These are phyloP conservation scores for Rhizopogon salebrosus DNA, from an alignment of 768 basidiomycete species.

Conservation along the genomic window DNA sequence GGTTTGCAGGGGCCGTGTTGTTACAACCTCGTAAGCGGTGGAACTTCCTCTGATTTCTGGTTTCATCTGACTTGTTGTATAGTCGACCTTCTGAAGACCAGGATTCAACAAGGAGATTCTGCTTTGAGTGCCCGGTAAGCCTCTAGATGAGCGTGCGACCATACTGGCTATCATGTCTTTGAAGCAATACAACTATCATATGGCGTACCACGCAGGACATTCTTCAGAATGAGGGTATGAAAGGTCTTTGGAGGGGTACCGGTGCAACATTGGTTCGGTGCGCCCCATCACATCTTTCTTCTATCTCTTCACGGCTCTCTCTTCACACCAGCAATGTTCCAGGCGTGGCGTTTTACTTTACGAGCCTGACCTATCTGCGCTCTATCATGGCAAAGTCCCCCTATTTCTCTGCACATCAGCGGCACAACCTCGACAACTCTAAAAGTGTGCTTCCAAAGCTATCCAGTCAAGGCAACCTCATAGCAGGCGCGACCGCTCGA, in stretches of 20 bases:
- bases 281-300: conserved; percentile 1
- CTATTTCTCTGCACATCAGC: conserved; percentile 48
- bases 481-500: conserved; percentile 81
- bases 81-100: conserved; percentile 93
- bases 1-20: conserved; percentile 66
- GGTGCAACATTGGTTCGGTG: conserved; percentile 72
- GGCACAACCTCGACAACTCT: conserved; percentile 12
- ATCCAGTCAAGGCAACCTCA: conserved; percentile 72
- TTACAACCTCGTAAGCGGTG: conserved; percentile 67
- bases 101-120: conserved; percentile 78
- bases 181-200: conserved; percentile 37
- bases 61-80: neutral
- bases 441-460: conserved; percentile 65
- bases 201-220: conserved; percentile 52
- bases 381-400: conserved; percentile 66
- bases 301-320: neutral
- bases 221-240: conserved; percentile 53
- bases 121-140: conserved; percentile 32
- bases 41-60: neutral
- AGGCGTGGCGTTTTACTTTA: conserved; percentile 91
- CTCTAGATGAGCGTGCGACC: neutral
- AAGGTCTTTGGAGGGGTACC: conserved; percentile 88
- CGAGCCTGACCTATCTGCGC: conserved; percentile 79
- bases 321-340: conserved; percentile 69
- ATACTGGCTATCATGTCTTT: neutral